Evolutionary conservation across 805 yeast genomes (phyloP).

Genomic region (Ogataea zsoltii): DNA sequence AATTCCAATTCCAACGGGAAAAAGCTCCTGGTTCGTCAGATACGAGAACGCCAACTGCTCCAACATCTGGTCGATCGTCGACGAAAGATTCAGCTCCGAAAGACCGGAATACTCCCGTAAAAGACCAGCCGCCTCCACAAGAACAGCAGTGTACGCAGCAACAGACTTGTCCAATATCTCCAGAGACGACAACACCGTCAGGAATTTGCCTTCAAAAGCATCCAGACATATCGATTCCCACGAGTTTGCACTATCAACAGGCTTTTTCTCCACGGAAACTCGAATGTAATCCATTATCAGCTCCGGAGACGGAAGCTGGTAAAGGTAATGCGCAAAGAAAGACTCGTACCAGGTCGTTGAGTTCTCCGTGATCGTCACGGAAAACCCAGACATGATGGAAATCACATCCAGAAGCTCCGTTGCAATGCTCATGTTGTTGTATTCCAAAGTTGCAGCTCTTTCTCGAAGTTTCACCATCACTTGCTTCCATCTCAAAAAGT

Average conservation of each 20-base stretch:
- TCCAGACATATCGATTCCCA: slow-evolving; percentile 61
- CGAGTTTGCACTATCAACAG: slow-evolving; percentile 39
- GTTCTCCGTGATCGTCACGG: slow-evolving; percentile 47
- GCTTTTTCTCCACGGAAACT: slow-evolving; percentile 34
- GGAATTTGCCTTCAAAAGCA: slow-evolving; percentile 54
- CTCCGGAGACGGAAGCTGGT: slow-evolving; percentile 55
- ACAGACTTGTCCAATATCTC: slow-evolving; percentile 63
- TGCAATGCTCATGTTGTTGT: slow-evolving; percentile 31
- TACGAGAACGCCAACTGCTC: slow-evolving; percentile 57
- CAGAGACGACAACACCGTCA: slow-evolving; percentile 57
- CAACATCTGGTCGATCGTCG: slow-evolving; percentile 40
- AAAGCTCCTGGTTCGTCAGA: slow-evolving; percentile 50
- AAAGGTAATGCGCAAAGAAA: slow-evolving; percentile 42
- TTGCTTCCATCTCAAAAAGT: slow-evolving; percentile 52
- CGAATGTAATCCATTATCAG: slow-evolving; percentile 43
- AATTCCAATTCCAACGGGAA: slow-evolving; percentile 72
- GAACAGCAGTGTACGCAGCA: slow-evolving; percentile 59
- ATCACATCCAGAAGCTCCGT: slow-evolving; percentile 44
- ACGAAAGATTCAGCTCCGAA: slow-evolving; percentile 20
- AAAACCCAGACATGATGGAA: slow-evolving; percentile 47
- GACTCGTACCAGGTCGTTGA: slow-evolving; percentile 72
- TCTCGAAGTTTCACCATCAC: slow-evolving; percentile 52
- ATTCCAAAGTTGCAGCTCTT: slow-evolving; percentile 28
- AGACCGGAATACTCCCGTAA: slow-evolving; percentile 39
- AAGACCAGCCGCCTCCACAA: slow-evolving; percentile 65